Percentiles rank a stretch among this genome's conserved stretches.
These are phyloP conservation scores for Daedalea quercina DNA, from an alignment of 768 basidiomycete species.

Conservation along the genomic window DNA sequence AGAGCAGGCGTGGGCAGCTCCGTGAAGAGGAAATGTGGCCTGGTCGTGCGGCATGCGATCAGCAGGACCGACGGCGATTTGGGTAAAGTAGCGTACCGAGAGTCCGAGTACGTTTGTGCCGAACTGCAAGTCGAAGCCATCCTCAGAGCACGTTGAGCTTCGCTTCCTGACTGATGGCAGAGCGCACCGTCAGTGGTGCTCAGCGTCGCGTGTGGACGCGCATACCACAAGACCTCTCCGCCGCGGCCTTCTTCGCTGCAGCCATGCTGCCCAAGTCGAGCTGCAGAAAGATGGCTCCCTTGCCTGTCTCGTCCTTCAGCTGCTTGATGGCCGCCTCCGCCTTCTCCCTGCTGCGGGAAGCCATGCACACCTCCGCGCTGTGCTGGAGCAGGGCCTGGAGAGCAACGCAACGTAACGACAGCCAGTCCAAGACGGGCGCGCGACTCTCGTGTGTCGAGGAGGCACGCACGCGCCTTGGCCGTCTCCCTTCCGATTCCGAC, in stretches of 20 bases:
- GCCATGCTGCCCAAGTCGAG: slow-evolving; percentile 22
- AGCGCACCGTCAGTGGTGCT: neutral
- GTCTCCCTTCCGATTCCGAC: slow-evolving; percentile 55
- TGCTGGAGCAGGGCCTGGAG: slow-evolving; percentile 38
- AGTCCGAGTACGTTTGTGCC: slow-evolving; percentile 20
- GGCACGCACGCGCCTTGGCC: slow-evolving; percentile 38
- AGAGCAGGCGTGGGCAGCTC: slow-evolving; percentile 43
- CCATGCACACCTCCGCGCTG: slow-evolving; percentile 28
- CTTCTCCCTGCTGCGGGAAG: slow-evolving; percentile 18
- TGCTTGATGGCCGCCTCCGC: slow-evolving; percentile 20
- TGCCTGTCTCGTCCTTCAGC: slow-evolving; percentile 21
- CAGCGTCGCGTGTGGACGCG: no score
- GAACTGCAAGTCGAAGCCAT: slow-evolving; percentile 42
- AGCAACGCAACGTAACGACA: neutral
- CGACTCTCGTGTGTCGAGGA: no score
- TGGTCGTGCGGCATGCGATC: neutral
- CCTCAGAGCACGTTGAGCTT: slow-evolving; percentile 39
- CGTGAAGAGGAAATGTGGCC: slow-evolving; percentile 28
- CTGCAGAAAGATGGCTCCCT: slow-evolving; percentile 19
- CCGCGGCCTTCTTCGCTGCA: slow-evolving; percentile 16
- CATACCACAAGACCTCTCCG: slow-evolving; percentile 3
- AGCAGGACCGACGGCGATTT: no score
- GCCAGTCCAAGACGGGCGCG: neutral
- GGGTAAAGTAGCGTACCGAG: slow-evolving; percentile 35
- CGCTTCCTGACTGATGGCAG: slow-evolving; percentile 31